Base-by-base conservation (phyloP, 768 basidiomycete species). In the Cystobasidium tubakii region DNA sequence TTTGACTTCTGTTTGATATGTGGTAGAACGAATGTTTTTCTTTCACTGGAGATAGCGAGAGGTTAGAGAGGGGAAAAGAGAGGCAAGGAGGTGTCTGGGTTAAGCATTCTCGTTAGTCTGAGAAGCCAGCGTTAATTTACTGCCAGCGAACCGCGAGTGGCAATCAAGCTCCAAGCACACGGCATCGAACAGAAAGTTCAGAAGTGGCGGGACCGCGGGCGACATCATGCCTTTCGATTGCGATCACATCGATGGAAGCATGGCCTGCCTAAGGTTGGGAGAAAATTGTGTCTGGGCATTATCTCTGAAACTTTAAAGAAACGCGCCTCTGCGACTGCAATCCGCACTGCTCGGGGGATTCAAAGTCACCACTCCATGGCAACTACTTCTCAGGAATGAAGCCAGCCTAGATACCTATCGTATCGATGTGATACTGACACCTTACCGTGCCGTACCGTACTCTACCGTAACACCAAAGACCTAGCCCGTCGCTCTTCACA, bases 211-310 rank as follows among this genome's bases (percentile, higher is more conserved):
- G 46, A 50, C 46, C 21, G 46, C 46, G 46, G n/a, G n/a, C 46
- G 39, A 50, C 46, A 15, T 50, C 46, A 50, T 50, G 46, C 46
- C 46, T 50, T 50, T 50, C 46, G 46, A 50, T 50, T 50, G 46
- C 39, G 46, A 50, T 50, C 46, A 50, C 46, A 50, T n/a, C 12
- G 46, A 19, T 50, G 46, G 46, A 6, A 9, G 46, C 46, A 50
- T 50, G 46, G 46, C 46, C 15, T 50, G 39, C n/a, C n/a, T 50
- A n/a, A 50, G 46, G 46, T 50, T 17, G 21, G 4, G n/a, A 50
- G 46, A n/a, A n/a, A n/a, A n/a, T 50, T 50, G 46, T 4, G n/a
- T 17, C 46, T 17, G 46, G 46, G 7, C 39, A 39, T 50, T 50
- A 50, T n/a, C 46, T 9, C 4, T 50, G 46, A 50, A 50, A 50